Base-by-base conservation (phyloP, 2,329 filamentous ascomycete genomes). In the Alternaria triticina region DNA sequence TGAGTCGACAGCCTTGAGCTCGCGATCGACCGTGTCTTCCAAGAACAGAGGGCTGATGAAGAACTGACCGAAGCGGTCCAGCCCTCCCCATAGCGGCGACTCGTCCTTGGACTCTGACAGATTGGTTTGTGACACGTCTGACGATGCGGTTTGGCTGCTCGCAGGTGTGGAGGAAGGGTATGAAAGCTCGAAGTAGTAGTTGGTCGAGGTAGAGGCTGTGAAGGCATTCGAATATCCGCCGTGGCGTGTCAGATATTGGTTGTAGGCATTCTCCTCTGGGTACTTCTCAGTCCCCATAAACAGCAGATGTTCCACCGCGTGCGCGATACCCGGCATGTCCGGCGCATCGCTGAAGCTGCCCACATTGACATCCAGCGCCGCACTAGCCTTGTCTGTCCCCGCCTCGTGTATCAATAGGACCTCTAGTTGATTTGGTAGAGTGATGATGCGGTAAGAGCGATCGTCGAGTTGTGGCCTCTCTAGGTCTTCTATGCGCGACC, bases 251-350 rank as follows among this genome's bases (percentile, higher is more conserved):
- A 99, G 88, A 79, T 97, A 99, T 77, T 95, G 91, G 75, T 93
- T 93, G 84, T 99, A 99, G 69, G 92, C 95, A 80, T 99, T 88
- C 61, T 74, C 71, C 45, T 73, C 68, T 1, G 96, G 96, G 76
- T 96, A 99, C 85, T 98, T 99, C 81, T 97, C 91, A 8, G 96
- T 99, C 54, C 96, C 96, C 96, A 99, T 98, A 83, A 99, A 99
- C 23, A 99, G 84, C 68, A 97, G 83, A 86, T 97, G 95, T 84
- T 98, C 95, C 58, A 98, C 93, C 7, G 94, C 94, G 83, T 98
- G 96, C 56, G 95, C 95, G 88, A 97, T 94, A 63, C 96, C 94
- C 13, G 93, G 94, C 88, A 98, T 94, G 72, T 94, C 92, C 69
- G 91, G 88, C 69, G 92, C 89, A 76, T 99, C 96, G 77, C 92